Percentiles rank a stretch among this genome's conserved stretches.
Conservation (phyloP, 2,329 filamentous ascomycete genomes). For the Tolypocladium ovalisporum region DNA sequence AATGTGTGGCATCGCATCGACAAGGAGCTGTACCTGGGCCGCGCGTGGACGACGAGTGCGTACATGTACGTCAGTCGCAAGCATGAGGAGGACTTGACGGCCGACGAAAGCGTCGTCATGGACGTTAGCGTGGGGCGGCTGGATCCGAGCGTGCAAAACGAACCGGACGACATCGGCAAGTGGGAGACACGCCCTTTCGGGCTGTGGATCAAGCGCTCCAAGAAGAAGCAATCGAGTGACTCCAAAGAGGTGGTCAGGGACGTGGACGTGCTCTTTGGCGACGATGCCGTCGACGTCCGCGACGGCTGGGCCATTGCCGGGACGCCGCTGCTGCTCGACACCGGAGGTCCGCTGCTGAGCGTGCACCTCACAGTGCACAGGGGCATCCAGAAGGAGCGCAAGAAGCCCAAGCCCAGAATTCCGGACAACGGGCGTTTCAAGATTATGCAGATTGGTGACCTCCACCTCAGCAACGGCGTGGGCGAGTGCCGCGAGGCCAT, state of each 20-base stretch:
- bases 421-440: constrained; percentile 89
- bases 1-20: constrained; percentile 71
- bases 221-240: constrained; percentile 63
- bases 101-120: constrained; percentile 67
- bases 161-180: constrained; percentile 45
- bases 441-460: constrained; percentile 90
- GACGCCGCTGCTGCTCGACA: constrained; percentile 61
- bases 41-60: constrained; percentile 62
- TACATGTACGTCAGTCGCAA: constrained; percentile 77
- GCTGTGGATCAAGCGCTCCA: constrained; percentile 71
- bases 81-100: constrained; percentile 69
- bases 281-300: constrained; percentile 83
- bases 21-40: constrained; percentile 77
- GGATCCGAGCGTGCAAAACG: constrained; percentile 43
- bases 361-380: constrained; percentile 70
- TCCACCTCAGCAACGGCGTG: constrained; percentile 85
- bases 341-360: constrained; percentile 48
- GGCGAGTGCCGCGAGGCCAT: constrained; percentile 80
- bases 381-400: constrained; percentile 51
- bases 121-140: constrained; percentile 66
- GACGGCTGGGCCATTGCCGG: constrained; percentile 74
- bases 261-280: constrained; percentile 78
- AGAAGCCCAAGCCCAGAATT: constrained; percentile 66
- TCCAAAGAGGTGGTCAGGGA: constrained; percentile 65
- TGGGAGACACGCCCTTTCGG: constrained; percentile 74